phyloP scores from a whole-genome alignment of 2,329 filamentous ascomycete genomes.

The Tolypocladium tropicale region DNA sequence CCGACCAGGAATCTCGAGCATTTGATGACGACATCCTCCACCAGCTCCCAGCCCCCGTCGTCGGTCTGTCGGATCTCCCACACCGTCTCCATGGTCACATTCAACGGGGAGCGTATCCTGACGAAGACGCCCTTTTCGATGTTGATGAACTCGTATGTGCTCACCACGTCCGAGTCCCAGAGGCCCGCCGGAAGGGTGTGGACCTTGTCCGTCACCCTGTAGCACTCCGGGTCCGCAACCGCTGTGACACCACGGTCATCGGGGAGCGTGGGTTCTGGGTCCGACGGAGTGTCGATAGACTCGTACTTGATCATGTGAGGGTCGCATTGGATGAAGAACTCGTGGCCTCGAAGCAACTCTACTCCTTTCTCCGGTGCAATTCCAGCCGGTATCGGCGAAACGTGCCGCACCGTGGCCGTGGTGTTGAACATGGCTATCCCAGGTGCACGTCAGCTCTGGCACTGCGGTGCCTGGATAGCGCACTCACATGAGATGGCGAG shows the following conservation, averaged over 20 bases:
- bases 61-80: constrained; percentile 31
- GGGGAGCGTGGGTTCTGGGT: constrained; percentile 18
- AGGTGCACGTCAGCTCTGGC: background rate
- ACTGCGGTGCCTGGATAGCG: background rate
- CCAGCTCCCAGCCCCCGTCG: constrained; percentile 27
- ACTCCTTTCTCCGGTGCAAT: constrained; percentile 26
- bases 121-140: constrained; percentile 40
- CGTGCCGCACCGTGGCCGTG: constrained; percentile 30
- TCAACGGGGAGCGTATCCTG: constrained; percentile 38
- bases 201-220: constrained; percentile 37
- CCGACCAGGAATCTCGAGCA: constrained; percentile 39
- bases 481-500: constrained; percentile 10
- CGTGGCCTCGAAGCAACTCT: constrained; percentile 38
- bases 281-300: constrained; percentile 17
- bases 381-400: constrained; percentile 29
- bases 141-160: constrained; percentile 43
- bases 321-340: constrained; percentile 40
- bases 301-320: constrained; percentile 38
- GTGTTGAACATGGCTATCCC: constrained; percentile 30
- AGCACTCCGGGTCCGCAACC: constrained; percentile 24
- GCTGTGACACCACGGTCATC: constrained; percentile 13
- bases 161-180: constrained; percentile 44
- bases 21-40: constrained; percentile 38
- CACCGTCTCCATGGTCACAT: constrained; percentile 40
- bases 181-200: constrained; percentile 43